A percentile compares a stretch with the other conserved stretches of the same genome.
These are phyloP conservation scores for Cyberlindnera suaveolens DNA, from an alignment of 805 yeast species.

Conservation along the genomic window DNA sequence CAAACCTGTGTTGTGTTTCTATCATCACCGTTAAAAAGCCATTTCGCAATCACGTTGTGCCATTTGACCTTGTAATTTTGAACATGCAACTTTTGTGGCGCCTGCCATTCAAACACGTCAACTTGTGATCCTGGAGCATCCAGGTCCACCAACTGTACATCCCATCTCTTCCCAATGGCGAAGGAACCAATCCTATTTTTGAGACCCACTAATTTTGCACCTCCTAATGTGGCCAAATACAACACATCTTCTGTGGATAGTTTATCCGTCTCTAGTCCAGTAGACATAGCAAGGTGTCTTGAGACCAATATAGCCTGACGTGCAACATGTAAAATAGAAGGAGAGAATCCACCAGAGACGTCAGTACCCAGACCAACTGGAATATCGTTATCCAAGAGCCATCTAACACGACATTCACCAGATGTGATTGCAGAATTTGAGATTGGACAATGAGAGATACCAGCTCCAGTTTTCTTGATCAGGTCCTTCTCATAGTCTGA, in stretches of 20 bases:
- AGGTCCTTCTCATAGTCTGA: constrained; percentile 55
- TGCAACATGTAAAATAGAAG: constrained; percentile 58
- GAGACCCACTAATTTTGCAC: constrained; percentile 70
- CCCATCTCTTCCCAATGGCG: constrained; percentile 73
- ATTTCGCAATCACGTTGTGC: constrained; percentile 64
- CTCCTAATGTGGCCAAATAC: constrained; percentile 83
- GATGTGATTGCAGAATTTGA: constrained; percentile 84
- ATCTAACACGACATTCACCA: constrained; percentile 81
- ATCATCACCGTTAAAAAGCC: constrained; percentile 94
- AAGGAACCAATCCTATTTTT: constrained; percentile 61
- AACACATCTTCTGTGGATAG: constrained; percentile 66
- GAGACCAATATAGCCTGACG: constrained; percentile 69
- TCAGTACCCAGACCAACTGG: constrained; percentile 82
- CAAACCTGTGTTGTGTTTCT: constrained; percentile 77
- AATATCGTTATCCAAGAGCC: constrained; percentile 56
- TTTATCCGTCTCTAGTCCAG: constrained; percentile 39
- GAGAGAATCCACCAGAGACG: constrained; percentile 70
- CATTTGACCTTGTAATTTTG: constrained; percentile 33
- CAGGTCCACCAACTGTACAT: constrained; percentile 72
- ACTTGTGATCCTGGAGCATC: constrained; percentile 47
- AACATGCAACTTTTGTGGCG: constrained; percentile 26
- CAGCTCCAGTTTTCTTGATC: constrained; percentile 49
- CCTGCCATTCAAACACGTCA: constrained; percentile 73
- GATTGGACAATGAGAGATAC: constrained; percentile 90
- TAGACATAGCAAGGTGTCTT: constrained; percentile 59